Conservation (phyloP, 257 asterid genomes). For the Rauvolfia tetraphylla region DNA sequence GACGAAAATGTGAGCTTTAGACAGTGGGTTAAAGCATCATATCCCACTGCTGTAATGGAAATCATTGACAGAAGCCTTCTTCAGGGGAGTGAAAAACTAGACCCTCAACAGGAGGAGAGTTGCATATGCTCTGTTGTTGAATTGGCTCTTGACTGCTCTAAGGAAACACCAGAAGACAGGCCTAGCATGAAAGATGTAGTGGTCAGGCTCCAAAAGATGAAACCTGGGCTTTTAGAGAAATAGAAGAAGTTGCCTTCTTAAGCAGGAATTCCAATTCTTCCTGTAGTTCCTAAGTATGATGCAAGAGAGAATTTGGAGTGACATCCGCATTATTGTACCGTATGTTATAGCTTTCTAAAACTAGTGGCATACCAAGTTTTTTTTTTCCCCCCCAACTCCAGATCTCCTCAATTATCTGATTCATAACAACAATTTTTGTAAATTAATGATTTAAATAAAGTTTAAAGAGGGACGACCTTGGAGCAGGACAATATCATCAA, state of each 20-base stretch:
- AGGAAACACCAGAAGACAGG: slow-evolving; percentile 1
- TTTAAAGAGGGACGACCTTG: no score
- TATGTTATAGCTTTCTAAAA: no score
- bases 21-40: slow-evolving; percentile 1
- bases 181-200: slow-evolving; percentile 5
- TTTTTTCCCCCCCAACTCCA: no score
- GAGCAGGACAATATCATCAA: no score
- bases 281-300: no score
- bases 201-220: background rate
- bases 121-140: background rate
- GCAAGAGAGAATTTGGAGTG: background rate
- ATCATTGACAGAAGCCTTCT: background rate
- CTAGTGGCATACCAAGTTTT: no score
- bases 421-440: no score
- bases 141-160: slow-evolving; percentile 7
- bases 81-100: background rate
- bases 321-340: no score
- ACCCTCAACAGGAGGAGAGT: background rate
- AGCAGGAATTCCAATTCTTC: background rate
- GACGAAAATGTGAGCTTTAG: slow-evolving; percentile 1
- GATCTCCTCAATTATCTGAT: no score
- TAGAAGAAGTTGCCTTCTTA: background rate
- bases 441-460: no score
- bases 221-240: background rate
- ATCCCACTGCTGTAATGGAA: background rate